Conservation (phyloP, 805 yeast species). For the Hermanozyma aechmeae region DNA sequence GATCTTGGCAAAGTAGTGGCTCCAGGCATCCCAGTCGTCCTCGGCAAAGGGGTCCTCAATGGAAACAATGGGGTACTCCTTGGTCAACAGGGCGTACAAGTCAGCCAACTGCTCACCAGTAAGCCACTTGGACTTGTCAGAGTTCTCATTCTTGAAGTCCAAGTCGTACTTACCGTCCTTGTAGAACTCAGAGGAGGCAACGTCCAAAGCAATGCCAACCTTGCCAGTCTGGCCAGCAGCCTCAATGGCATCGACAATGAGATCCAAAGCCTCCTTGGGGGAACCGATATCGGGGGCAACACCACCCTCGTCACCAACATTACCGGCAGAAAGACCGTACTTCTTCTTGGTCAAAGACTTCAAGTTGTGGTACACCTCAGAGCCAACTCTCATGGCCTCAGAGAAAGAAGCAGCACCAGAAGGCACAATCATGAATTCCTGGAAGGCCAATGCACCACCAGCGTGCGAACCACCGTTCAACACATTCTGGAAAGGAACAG, state of each 20-base stretch:
- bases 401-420: constrained; percentile 81
- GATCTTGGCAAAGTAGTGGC: constrained; percentile 64
- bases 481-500: constrained; percentile 99
- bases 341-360: constrained; percentile 87
- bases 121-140: constrained; percentile 87
- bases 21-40: constrained; percentile 99
- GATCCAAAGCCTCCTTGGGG: constrained; percentile 95
- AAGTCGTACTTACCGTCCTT: constrained; percentile 94
- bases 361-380: constrained; percentile 96
- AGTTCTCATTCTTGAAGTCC: constrained; percentile 96
- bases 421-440: constrained; percentile 99
- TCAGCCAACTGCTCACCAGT: constrained; percentile 80
- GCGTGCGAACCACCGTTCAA: constrained; percentile 99
- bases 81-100: constrained; percentile 69
- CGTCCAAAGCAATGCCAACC: constrained; percentile 88
- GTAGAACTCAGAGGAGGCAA: constrained; percentile 97
- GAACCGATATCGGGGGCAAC: constrained; percentile 96
- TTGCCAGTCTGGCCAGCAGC: constrained; percentile 92
- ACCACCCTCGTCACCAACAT: constrained; percentile 99
- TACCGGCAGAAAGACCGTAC: constrained; percentile 98
- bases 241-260: constrained; percentile 82
- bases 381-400: constrained; percentile 94
- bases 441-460: constrained; percentile 98
- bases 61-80: constrained; percentile 95
- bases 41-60: constrained; percentile 99